Base-by-base conservation (phyloP, 2,329 filamentous ascomycete species). In the Fusarium scirpi region DNA sequence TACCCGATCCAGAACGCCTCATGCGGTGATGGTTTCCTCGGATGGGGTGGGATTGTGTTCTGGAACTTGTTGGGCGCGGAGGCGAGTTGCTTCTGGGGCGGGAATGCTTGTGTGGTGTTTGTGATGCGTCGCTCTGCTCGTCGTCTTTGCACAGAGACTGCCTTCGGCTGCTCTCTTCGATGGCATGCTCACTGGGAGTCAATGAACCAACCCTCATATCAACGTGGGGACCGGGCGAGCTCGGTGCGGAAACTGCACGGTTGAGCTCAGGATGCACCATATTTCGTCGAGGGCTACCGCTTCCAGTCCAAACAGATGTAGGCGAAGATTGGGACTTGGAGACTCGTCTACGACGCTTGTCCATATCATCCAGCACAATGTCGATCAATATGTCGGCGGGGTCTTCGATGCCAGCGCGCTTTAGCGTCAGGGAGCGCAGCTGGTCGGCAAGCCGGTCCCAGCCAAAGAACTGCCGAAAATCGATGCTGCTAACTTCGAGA, bases 381-480 rank as follows among this genome's bases (percentile, higher is more conserved):
- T 97, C 92, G 69, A 96, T 93, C 49, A 98, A 85, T 41, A 99
- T 87, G 78, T 98, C 96, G 20, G 91, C 91, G 6, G 94, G 94
- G 76, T 99, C 94, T 69, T 98, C 94, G 46, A 99, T 86, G 69
- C 91, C 90, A 58, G 93, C 95, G 73, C 94, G 90, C 82, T 94
- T 97, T 70, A 99, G 85, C 4, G 93, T 96, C 70, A 99, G 85
- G 67, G 94, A 97, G 64, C 94, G 91, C 68, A 99, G 84, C 79
- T 98, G 94, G 78, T 99, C 96, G 11, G 96, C 92, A 59, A 98
- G 83, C 62, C 92, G 90, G 79, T 99, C 95, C 96, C 96, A 99
- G 62, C 96, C 96, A 81, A 94, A 97, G 82, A 98, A 98, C 75
- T 97, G 94, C 67, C 96, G 90, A 78, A 97, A 98, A 80, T 99